Conservation (phyloP, 2,329 filamentous ascomycete species). For the Sphaerulina musiva region DNA sequence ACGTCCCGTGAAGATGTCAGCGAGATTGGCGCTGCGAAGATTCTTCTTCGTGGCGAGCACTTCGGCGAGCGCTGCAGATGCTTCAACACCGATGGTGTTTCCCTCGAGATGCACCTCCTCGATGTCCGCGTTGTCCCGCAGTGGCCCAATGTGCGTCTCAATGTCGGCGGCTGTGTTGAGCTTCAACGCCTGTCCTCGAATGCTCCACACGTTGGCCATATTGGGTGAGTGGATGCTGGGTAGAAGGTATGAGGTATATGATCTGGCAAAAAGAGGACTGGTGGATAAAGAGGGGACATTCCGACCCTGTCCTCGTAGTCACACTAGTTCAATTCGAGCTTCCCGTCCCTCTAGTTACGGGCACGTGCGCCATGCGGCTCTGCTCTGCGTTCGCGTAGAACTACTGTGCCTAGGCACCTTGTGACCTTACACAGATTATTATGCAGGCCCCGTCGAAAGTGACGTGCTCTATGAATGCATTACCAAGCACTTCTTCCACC, state of each 20-base stretch:
- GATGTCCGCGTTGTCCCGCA: conserved; percentile 64
- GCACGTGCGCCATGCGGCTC: too few species aligned
- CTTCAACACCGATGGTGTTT: conserved; percentile 87
- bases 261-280: too few species aligned
- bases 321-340: too few species aligned
- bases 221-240: conserved; percentile 22
- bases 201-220: conserved; percentile 69
- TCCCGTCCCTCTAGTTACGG: too few species aligned
- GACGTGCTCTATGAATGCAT: background rate
- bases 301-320: too few species aligned
- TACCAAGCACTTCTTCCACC: too few species aligned
- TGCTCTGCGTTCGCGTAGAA: too few species aligned
- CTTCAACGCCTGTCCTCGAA: conserved; percentile 87
- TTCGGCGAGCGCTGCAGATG: conserved; percentile 76
- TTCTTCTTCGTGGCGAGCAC: conserved; percentile 78
- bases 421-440: too few species aligned
- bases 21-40: conserved; percentile 69
- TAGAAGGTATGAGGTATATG: background rate
- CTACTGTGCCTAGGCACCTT: too few species aligned
- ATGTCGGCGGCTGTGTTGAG: conserved; percentile 83
- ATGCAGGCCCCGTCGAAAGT: background rate
- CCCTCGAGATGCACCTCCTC: conserved; percentile 82
- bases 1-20: conserved; percentile 95
- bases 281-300: too few species aligned
- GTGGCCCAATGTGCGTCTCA: conserved; percentile 70